Conservation (phyloP, 1,284 basidiomycete genomes). For the Ustilago sp. region DNA sequence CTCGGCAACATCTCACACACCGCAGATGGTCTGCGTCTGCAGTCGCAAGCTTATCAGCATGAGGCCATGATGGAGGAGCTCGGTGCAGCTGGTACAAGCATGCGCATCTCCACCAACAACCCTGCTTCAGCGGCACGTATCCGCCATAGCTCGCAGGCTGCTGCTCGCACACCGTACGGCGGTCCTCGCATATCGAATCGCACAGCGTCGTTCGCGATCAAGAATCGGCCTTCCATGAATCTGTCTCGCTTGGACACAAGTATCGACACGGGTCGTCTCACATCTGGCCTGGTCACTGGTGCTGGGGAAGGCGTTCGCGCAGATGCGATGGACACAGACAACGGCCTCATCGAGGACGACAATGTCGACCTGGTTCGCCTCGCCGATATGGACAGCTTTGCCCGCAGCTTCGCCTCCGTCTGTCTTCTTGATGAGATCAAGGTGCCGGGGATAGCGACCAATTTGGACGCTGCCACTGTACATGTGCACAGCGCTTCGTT, state of each 20-base stretch:
- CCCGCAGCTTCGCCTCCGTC: constrained; percentile 53
- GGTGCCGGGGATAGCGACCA: constrained; percentile 2
- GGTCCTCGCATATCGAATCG: constrained; percentile 40
- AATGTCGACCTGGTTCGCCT: constrained; percentile 29
- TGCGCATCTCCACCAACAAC: constrained; percentile 30
- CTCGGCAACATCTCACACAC: constrained; percentile 50
- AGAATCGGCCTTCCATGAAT: constrained; percentile 36
- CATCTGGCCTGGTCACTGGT: constrained; percentile 18
- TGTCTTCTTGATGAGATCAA: constrained; percentile 58
- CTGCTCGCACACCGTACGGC: constrained; percentile 43
- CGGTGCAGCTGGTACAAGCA: constrained; percentile 25
- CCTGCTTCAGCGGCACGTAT: constrained; percentile 30
- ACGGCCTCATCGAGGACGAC: constrained; percentile 19
- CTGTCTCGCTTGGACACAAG: constrained; percentile 38
- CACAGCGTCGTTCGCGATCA: constrained; percentile 25
- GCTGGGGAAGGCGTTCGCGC: constrained; percentile 16
- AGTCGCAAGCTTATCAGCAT: constrained; percentile 36
- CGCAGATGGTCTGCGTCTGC: constrained; percentile 47
- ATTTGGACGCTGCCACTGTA: neutral
- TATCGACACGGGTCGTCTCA: constrained; percentile 23
- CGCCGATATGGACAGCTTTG: constrained; percentile 53
- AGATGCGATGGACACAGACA: constrained; percentile 21
- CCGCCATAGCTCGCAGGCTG: constrained; percentile 45
- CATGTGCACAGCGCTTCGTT: constrained; percentile 20
- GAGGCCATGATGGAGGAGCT: constrained; percentile 48